Conservation (phyloP, 192 early-diverging fungal genomes). For the Linnemannia hyalina region DNA sequence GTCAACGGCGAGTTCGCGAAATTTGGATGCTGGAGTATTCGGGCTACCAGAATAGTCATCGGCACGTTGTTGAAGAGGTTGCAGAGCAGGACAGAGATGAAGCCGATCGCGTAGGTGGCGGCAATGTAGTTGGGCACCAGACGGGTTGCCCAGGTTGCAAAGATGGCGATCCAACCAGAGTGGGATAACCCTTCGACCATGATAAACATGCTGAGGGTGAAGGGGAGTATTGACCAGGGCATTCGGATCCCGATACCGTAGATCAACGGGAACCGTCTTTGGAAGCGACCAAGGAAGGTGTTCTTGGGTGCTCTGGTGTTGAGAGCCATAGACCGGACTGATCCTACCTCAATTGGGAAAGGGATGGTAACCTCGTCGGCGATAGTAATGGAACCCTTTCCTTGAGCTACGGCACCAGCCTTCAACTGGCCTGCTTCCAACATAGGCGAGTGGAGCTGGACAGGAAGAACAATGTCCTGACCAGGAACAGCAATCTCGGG, state of each 20-base stretch:
- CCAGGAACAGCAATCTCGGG: conserved; percentile 4
- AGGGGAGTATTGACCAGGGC: conserved; percentile 81
- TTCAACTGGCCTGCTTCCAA: not conserved
- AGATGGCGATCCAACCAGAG: conserved; percentile 74
- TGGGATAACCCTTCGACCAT: conserved; percentile 76
- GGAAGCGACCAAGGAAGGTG: not conserved
- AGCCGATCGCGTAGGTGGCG: conserved; percentile 69
- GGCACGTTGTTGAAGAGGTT: conserved; percentile 86
- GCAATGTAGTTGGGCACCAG: conserved; percentile 63
- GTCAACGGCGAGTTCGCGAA: conserved; percentile 56
- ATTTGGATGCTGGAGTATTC: conserved; percentile 72
- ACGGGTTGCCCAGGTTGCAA: conserved; percentile 65
- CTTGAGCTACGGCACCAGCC: not conserved
- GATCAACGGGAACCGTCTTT: conserved; percentile 62
- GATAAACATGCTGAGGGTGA: conserved; percentile 87
- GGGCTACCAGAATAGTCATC: conserved; percentile 83
- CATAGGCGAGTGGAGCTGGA: not conserved
- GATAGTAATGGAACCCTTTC: not conserved
- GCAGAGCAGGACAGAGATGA: conserved; percentile 74
- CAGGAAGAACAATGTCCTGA: conserved; percentile 1
- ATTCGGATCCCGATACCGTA: conserved; percentile 64
- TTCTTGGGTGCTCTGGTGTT: not conserved
- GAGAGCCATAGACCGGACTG: not conserved
- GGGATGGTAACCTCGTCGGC: not conserved
- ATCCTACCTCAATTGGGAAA: not conserved